These are phyloP conservation scores for Lichtheimia hyalospora DNA, from an alignment of 371 early-diverging fungal species.

Conservation along the genomic window DNA sequence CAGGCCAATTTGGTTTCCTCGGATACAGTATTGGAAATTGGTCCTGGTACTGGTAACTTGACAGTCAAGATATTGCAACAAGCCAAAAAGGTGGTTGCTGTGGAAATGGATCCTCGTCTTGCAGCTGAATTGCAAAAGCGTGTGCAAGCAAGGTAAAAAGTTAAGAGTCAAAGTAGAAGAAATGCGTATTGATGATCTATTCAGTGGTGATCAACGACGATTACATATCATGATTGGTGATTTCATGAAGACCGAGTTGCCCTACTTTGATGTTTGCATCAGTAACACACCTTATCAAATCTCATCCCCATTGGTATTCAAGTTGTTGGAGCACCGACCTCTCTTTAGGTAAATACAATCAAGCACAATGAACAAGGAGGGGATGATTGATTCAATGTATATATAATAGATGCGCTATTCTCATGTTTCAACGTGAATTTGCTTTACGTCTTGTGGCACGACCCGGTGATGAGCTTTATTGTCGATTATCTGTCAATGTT, in stretches of 20 bases:
- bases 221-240: constrained; percentile 98
- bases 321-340: constrained; percentile 94
- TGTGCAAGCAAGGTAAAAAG: constrained; percentile 89
- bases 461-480: constrained; percentile 94
- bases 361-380: neutral
- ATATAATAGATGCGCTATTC: constrained; percentile 79
- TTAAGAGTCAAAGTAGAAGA: neutral
- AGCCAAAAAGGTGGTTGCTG: constrained; percentile 94
- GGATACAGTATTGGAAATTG: constrained; percentile 98
- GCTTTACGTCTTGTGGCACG: constrained; percentile 96
- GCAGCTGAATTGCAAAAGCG: constrained; percentile 98
- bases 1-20: constrained; percentile 89
- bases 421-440: constrained; percentile 99
- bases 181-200: neutral
- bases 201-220: constrained; percentile 78
- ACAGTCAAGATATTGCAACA: constrained; percentile 95
- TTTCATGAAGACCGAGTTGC: constrained; percentile 95
- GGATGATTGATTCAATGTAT: neutral
- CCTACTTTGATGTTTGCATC: constrained; percentile 99
- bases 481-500: constrained; percentile 96
- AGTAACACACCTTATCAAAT: constrained; percentile 99
- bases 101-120: constrained; percentile 97
- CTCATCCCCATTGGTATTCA: constrained; percentile 96
- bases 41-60: constrained; percentile 99
- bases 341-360: constrained; percentile 67